A percentile compares a stretch with the other conserved stretches of the same genome.
phyloP scores from a whole-genome alignment of 106 monocot genomes.

The Cymbidium sinense region DNA sequence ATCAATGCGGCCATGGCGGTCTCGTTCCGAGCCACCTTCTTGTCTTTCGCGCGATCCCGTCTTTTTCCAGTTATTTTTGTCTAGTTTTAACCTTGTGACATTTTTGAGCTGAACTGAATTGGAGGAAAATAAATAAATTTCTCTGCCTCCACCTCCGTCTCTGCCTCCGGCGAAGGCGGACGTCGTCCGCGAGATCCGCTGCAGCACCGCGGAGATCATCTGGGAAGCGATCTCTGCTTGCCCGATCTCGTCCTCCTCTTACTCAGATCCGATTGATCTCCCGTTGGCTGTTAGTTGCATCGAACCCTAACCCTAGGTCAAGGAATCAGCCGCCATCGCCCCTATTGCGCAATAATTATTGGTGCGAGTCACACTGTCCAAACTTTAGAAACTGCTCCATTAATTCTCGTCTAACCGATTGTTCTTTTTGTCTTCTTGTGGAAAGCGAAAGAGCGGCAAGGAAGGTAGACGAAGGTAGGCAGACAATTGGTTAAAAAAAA shows the following conservation, averaged over 20 bases:
- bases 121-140: background rate
- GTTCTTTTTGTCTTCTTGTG: constrained; percentile 1
- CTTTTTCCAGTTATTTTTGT: background rate
- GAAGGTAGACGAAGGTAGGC: too few relatives aligned
- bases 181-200: background rate
- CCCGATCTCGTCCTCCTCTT: background rate
- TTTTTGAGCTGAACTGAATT: background rate
- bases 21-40: background rate
- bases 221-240: background rate
- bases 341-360: background rate
- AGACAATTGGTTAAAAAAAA: too few relatives aligned
- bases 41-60: background rate
- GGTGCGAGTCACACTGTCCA: background rate
- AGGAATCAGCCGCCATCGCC: background rate
- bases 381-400: background rate
- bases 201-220: background rate
- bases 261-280: background rate
- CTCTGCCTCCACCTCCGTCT: background rate
- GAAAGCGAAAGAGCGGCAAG: background rate
- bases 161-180: background rate
- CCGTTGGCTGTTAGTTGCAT: background rate
- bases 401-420: background rate
- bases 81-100: background rate
- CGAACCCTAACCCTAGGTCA: background rate
- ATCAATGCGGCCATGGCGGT: constrained; percentile 4